Percentiles rank a stretch among this genome's conserved stretches.
Conservation (phyloP, 2,329 filamentous ascomycete genomes). For the Cordyceps fumosorosea region DNA sequence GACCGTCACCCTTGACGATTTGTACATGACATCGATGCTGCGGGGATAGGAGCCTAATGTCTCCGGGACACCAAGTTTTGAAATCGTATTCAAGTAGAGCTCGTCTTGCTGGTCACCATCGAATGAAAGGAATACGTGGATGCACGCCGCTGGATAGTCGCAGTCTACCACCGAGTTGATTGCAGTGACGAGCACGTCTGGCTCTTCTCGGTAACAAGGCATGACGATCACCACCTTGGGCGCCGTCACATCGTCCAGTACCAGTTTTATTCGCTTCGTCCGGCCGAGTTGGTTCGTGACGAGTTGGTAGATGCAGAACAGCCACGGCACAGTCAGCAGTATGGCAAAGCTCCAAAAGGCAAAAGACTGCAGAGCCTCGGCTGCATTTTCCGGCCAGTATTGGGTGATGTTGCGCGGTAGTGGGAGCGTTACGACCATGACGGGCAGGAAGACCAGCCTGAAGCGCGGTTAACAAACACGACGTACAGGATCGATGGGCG, state of each 20-base stretch:
- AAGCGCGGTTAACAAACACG: conserved; percentile 11
- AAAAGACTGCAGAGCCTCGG: conserved; percentile 79
- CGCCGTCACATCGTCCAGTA: conserved; percentile 76
- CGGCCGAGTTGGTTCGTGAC: conserved; percentile 82
- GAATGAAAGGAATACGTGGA: conserved; percentile 93
- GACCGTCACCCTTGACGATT: conserved; percentile 75
- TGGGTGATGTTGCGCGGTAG: conserved; percentile 65
- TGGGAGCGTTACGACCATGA: conserved; percentile 90
- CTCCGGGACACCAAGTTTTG: conserved; percentile 74
- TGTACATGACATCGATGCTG: conserved; percentile 86
- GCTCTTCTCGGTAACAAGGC: conserved; percentile 92
- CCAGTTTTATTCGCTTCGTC: conserved; percentile 72
- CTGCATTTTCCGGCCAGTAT: conserved; percentile 64
- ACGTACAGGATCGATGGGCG: neutral
- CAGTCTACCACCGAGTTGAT: conserved; percentile 89
- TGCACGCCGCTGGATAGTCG: conserved; percentile 85
- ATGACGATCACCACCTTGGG: conserved; percentile 95
- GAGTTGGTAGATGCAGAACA: conserved; percentile 87
- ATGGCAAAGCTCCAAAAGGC: conserved; percentile 89
- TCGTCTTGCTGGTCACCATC: conserved; percentile 88
- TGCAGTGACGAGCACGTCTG: conserved; percentile 74
- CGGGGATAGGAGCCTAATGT: conserved; percentile 73
- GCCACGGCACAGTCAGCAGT: conserved; percentile 81
- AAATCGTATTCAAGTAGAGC: conserved; percentile 78
- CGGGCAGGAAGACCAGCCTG: conserved; percentile 79